Evolutionary conservation across 1,284 basidiomycete genomes (phyloP).

Genomic region (Malassezia cuniculi): DNA sequence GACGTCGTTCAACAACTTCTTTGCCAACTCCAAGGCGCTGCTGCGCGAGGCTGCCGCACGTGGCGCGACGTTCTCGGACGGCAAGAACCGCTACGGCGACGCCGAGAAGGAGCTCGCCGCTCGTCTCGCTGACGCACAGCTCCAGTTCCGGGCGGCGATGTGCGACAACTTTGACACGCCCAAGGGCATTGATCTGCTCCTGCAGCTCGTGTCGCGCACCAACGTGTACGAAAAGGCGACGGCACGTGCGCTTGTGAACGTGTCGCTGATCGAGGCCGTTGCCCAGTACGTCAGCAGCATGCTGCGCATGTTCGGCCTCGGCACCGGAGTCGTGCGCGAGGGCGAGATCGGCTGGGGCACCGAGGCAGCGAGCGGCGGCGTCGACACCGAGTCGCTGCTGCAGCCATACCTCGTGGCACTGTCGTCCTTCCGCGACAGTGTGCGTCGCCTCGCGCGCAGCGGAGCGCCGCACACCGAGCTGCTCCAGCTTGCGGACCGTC

Average conservation of each 20-base stretch:
- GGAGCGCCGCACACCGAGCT: constrained; percentile 28
- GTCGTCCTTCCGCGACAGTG: constrained; percentile 79
- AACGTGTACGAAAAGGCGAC: constrained; percentile 64
- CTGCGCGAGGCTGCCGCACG: constrained; percentile 44
- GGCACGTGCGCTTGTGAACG: constrained; percentile 51
- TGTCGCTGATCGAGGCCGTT: constrained; percentile 59
- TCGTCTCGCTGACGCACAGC: constrained; percentile 64
- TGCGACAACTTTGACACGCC: constrained; percentile 98
- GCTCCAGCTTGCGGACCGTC: constrained; percentile 53
- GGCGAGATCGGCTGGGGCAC: constrained; percentile 39
- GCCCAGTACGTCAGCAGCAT: constrained; percentile 76
- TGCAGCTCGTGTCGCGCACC: constrained; percentile 71
- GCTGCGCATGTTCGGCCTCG: constrained; percentile 88
- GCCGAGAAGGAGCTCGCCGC: constrained; percentile 24
- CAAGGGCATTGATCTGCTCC: constrained; percentile 60
- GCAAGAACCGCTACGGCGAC: constrained; percentile 46
- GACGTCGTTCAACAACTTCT: constrained; percentile 85
- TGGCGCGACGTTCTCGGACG: constrained; percentile 48
- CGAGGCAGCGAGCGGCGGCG: constrained; percentile 17
- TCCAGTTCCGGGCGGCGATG: constrained; percentile 71
- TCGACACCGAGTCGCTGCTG: constrained; percentile 64
- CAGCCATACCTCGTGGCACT: constrained; percentile 79
- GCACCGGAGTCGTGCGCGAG: constrained; percentile 53
- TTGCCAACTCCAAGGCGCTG: constrained; percentile 71
- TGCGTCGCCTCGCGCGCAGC: constrained; percentile 66